Base-by-base conservation (phyloP, 2,329 filamentous ascomycete species). In the Fonsecaea nubica region DNA sequence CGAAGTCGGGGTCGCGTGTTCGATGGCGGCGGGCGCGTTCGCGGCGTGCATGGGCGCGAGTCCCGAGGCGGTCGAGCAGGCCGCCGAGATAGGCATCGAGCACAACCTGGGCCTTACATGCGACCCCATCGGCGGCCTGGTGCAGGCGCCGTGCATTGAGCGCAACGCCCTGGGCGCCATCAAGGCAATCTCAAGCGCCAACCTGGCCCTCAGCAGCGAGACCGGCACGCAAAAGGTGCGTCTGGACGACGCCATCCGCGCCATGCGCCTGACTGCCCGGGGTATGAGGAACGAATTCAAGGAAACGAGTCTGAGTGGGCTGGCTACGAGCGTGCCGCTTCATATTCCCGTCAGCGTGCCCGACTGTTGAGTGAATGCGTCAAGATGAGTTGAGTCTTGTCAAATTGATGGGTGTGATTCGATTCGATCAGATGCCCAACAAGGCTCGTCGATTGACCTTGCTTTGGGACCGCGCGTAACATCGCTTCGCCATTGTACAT, bases 101-200 rank as follows among this genome's bases (percentile, higher is more conserved):
- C 69, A 71, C 59, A 71, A 71, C 56, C 59, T 71, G 6, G 69
- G 69, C n/a, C 64, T 71, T 10, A 71, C 67, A n/a, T 71, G 67
- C 15, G 69, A 71, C 32, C 69, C 69, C 8, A 66, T 71, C 25
- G 69, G 63, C 35, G 69, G 69, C 13, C 64, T 71, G 10, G 69
- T 71, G 52, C 67, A 71, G 59, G 69, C 69, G n/a, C 69, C 67
- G 1, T 71, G 67, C 36, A 71, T 71, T 35, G 69, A 71, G 48
- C 66, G 69, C 35, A 71, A 71, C 53, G 69, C 69, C 53, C 64
- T 71, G 10, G 69, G 69, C 15, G 67, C 67, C 21, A 61, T 71
- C 67, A 71, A 71, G 67, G 69, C 69, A 36, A 64, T 71, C 40
- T 67, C 67, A 15, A 69, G 66, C 50, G 69, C 69, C 40, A 71